These are phyloP conservation scores for Fusarium sulawesiense DNA, from an alignment of 2,329 filamentous ascomycete genomes.

Conservation along the genomic window DNA sequence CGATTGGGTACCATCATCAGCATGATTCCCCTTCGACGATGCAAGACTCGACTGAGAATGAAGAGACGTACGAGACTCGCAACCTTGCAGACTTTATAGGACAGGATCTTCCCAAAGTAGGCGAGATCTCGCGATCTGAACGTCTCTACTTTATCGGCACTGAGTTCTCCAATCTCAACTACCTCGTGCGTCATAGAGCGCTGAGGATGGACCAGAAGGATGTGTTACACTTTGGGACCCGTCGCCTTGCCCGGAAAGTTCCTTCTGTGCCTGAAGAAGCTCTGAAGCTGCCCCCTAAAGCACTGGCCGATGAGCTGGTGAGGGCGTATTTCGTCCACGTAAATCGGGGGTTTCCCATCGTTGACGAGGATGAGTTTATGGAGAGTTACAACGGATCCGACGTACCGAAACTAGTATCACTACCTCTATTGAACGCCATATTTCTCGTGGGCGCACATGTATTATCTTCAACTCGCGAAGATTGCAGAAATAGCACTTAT, in stretches of 20 bases:
- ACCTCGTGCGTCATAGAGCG: conserved; percentile 62
- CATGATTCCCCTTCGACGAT: conserved; percentile 28
- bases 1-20: conserved; percentile 8
- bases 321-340: conserved; percentile 62
- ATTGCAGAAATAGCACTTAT: conserved; percentile 55
- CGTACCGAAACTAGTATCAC: conserved; percentile 56
- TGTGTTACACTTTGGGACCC: conserved; percentile 52
- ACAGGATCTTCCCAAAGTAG: conserved; percentile 56
- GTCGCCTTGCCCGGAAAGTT: conserved; percentile 52
- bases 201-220: conserved; percentile 41
- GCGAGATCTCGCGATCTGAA: conserved; percentile 60
- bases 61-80: conserved; percentile 55
- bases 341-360: conserved; percentile 63
- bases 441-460: conserved; percentile 65
- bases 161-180: conserved; percentile 67
- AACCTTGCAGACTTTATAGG: conserved; percentile 64
- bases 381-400: conserved; percentile 60
- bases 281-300: conserved; percentile 60
- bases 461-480: conserved; percentile 53
- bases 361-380: conserved; percentile 65
- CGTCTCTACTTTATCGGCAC: conserved; percentile 66
- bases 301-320: conserved; percentile 61
- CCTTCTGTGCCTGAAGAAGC: conserved; percentile 58
- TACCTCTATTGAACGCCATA: conserved; percentile 62
- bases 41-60: conserved; percentile 38